These are phyloP conservation scores for Sporothrix euskadiensis DNA, from an alignment of 2,329 filamentous ascomycete species.

Conservation along the genomic window DNA sequence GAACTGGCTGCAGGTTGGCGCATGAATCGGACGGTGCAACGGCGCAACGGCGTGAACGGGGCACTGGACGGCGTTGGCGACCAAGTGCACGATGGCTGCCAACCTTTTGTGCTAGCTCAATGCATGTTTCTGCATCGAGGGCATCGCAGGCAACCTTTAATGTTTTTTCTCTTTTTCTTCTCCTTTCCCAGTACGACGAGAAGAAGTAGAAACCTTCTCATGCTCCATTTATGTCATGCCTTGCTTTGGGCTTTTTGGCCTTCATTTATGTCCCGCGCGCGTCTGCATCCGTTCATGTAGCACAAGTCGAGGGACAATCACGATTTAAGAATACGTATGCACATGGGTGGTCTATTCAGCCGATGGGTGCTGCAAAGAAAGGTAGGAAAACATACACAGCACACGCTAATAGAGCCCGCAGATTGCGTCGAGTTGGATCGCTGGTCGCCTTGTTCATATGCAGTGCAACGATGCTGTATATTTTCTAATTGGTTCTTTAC, in stretches of 20 bases:
- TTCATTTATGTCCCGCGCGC: conserved; percentile 6
- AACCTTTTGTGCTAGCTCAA: background rate
- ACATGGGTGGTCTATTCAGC: background rate
- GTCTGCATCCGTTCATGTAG: background rate
- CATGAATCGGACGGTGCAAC: background rate
- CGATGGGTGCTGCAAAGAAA: background rate
- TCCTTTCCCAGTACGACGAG: background rate
- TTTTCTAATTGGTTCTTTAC: background rate
- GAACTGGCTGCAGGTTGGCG: background rate
- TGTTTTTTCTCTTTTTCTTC: no score
- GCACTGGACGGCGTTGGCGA: background rate
- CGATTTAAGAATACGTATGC: background rate
- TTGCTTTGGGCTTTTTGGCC: background rate
- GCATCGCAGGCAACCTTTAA: background rate
- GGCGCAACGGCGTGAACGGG: background rate
- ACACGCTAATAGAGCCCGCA: background rate
- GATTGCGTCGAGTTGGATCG: background rate
- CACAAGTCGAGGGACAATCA: background rate
- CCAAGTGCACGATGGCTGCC: background rate
- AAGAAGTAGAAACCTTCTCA: no score
- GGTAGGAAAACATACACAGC: background rate
- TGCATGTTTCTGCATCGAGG: conserved; percentile 2
- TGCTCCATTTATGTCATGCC: background rate
- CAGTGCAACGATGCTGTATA: conserved; percentile 2
- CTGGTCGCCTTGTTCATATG: background rate